Percentiles rank a stretch among this genome's conserved stretches.
These are phyloP conservation scores for Suillus hirtellus DNA, from an alignment of 768 basidiomycete genomes.

Conservation along the genomic window DNA sequence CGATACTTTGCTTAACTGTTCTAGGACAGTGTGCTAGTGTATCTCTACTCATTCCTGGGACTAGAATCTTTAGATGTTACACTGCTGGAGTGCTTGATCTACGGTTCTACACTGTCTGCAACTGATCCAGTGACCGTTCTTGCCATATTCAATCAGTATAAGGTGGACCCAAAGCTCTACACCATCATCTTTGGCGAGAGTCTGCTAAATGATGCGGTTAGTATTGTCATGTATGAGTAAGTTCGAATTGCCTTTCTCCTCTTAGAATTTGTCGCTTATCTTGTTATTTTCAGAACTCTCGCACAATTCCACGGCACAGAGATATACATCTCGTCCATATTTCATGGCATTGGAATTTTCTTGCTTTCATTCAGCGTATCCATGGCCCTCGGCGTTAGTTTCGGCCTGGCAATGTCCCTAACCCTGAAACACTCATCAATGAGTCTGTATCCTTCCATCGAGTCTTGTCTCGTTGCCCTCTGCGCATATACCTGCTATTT, in stretches of 20 bases:
- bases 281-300: slow-evolving; percentile 61
- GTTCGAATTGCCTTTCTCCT: slow-evolving; percentile 35
- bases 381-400: slow-evolving; percentile 90
- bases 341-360: slow-evolving; percentile 98
- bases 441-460: slow-evolving; percentile 85
- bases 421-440: slow-evolving; percentile 94
- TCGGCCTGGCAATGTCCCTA: slow-evolving; percentile 89
- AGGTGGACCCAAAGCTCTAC: slow-evolving; percentile 98
- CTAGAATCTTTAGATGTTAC: slow-evolving; percentile 86
- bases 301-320: slow-evolving; percentile 90
- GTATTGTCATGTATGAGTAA: slow-evolving; percentile 99
- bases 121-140: slow-evolving; percentile 98
- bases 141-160: slow-evolving; percentile 97
- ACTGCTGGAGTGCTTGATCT: slow-evolving; percentile 90
- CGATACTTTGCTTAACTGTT: slow-evolving; percentile 42
- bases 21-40: slow-evolving; percentile 81
- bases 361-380: slow-evolving; percentile 92
- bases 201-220: slow-evolving; percentile 96
- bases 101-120: slow-evolving; percentile 94
- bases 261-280: slow-evolving; percentile 6
- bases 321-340: slow-evolving; percentile 83
- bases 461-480: slow-evolving; percentile 93
- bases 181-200: slow-evolving; percentile 97
- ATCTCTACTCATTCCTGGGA: slow-evolving; percentile 91
- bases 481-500: slow-evolving; percentile 98